Evolutionary conservation across 495 filamentous ascomycete genomes (phyloP), one percentile per base, ranked within the genome.

Genomic region (Hyaloscypha finlandica): DNA sequence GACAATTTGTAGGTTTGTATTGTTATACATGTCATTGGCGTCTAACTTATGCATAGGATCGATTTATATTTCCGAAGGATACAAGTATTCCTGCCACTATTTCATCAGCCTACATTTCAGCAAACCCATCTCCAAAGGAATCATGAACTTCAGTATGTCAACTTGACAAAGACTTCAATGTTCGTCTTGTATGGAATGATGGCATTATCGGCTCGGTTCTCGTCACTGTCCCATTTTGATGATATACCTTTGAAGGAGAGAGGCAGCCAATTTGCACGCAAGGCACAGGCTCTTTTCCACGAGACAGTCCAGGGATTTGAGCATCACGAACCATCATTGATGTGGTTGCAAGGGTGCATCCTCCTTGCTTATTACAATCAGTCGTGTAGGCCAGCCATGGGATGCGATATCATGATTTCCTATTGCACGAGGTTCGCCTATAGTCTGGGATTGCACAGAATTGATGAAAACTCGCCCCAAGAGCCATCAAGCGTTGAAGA

Each of bases 1-100:
- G 35, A 37, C 35, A 12, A 37, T 12, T 12, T 37, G 35, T 37
- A 37, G 12, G 35, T 37, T 37, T 37, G 25, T 25, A 25, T 25
- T 1, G 25, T 25, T 25, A 2, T 25, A 88, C 66, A 31, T 59
- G 25, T 12, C 11, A 19, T 30, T 6, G 16, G 14, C 2, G 16
- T 59, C 22, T 35, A 19, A 59, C 12, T 14, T 14, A 31, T 59
- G 8, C 31, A 20, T 22, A 61, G 59, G 37, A 61, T 61, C 25
- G 35, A 61, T 9, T 8, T 35, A 5, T 61, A n/a, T 30, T 61
- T 61, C n/a, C 31, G 37, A 37, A 61, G 35, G 32, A 33, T 61
- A 61, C 59, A 61, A n/a, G 33, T 20, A 9, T 61, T 61, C 25
- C n/a, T 61, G 14, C 59, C 59, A 61, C 30, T 61, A 12, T 61